Base-by-base conservation (phyloP, 1,284 basidiomycete genomes). In the Cutaneotrichosporon cavernicola region DNA sequence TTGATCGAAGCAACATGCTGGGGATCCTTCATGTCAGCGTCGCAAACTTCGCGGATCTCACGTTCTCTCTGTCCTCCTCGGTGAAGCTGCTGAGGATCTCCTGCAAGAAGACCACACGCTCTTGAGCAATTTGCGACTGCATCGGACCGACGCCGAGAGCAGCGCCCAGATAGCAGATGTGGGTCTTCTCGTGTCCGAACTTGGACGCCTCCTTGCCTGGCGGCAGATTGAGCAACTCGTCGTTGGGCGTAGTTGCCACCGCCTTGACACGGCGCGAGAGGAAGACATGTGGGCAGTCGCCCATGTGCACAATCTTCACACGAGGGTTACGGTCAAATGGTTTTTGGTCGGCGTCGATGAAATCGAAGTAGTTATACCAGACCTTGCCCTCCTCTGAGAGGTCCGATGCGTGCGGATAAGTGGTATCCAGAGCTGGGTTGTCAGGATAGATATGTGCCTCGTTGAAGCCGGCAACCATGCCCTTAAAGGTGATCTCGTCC, bases 181-280 rank as follows among this genome's bases (percentile, higher is more conserved):
- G 96, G 1, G 90, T 89, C 63, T 86, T 81, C 77, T 99, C 95
- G 58, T 86, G 83, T 0, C 95, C 95, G 75, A 99, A 99, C 79
- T 96, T 97, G 61, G 82, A 83, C 50, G 69, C 77, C 84, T 89
- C 66, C 76, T 71, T 65, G 59, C 64, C 73, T n/a, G 51, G 60
- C 59, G 40, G 57, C 14, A 58, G 52, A 32, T 64, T 66, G 36
- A 52, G 60, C 9, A 30, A 16, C n/a, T 52, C 38, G 14, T 50
- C 53, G 36, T 50, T 60, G 79, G 36, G 80, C 74, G 82, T 76
- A 13, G 72, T 70, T 31, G 68, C 64, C 16, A 69, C 56, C 4
- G 76, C 72, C 40, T 74, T 74, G 36, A 77, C 72, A 55, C 86
- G 86, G 76, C 88, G 89, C 80, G 89, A 90, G 80, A 91, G 94